Evolutionary conservation across 1,139 yeast genomes (phyloP).

Genomic region (Pneumocystis canis): DNA sequence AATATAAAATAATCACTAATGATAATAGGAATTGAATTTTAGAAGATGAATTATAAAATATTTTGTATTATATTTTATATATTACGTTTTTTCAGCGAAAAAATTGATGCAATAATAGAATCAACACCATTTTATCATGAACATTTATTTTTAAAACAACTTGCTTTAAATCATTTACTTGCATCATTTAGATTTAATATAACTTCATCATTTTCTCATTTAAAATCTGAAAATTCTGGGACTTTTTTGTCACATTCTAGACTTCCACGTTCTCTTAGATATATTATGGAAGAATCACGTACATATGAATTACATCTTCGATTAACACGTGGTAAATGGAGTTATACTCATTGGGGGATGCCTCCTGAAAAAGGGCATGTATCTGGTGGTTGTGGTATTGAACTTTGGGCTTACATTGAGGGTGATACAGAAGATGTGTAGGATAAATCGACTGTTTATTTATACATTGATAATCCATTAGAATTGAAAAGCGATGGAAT

Average conservation of each 20-base stretch:
- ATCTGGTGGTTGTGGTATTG: constrained; percentile 94
- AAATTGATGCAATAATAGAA: neutral
- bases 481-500: constrained; percentile 53
- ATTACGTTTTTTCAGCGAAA: neutral
- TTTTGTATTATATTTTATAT: neutral
- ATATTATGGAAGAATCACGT: constrained; percentile 50
- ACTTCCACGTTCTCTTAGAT: constrained; percentile 73
- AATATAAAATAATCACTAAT: neutral
- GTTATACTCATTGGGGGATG: constrained; percentile 72
- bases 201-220: too few species aligned
- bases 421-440: constrained; percentile 36
- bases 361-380: constrained; percentile 56
- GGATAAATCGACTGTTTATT: neutral
- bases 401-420: constrained; percentile 74
- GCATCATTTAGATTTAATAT: neutral
- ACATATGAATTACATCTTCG: constrained; percentile 68
- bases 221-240: neutral
- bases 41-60: neutral
- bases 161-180: neutral
- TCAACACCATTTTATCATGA: neutral
- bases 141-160: neutral
- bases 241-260: neutral
- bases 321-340: constrained; percentile 95
- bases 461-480: neutral
- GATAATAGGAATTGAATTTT: neutral